These are phyloP conservation scores for Trapa bicornis DNA, from an alignment of 345 rosid species.

Conservation along the genomic window DNA sequence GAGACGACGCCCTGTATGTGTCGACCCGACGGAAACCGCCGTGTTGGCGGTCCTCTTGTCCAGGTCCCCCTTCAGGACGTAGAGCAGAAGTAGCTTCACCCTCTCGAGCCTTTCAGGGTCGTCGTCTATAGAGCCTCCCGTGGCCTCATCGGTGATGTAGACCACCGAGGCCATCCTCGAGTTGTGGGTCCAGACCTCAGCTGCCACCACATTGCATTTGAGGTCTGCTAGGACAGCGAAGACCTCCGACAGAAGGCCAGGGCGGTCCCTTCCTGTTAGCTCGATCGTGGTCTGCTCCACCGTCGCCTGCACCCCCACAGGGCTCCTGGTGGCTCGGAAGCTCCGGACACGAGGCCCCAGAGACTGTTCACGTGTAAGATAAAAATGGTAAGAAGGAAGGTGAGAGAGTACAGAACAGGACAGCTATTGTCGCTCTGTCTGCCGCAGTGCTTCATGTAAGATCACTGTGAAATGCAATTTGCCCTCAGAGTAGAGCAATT, in stretches of 20 bases:
- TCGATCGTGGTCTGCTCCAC: slow-evolving; percentile 51
- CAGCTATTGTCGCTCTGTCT: not conserved
- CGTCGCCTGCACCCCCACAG: slow-evolving; percentile 54
- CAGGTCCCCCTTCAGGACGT: slow-evolving; percentile 52
- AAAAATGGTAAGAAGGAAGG: slow-evolving; percentile 4
- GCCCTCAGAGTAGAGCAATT: too few species aligned
- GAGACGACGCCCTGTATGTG: slow-evolving; percentile 63
- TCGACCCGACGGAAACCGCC: slow-evolving; percentile 52
- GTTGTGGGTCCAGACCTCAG: slow-evolving; percentile 86
- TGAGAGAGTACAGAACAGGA: not conserved
- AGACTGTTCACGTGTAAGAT: slow-evolving; percentile 25
- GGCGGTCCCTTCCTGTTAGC: slow-evolving; percentile 64
- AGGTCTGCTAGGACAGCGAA: slow-evolving; percentile 65
- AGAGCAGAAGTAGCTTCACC: slow-evolving; percentile 54
- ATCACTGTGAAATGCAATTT: not conserved
- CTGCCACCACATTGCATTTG: slow-evolving; percentile 61
- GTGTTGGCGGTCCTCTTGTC: slow-evolving; percentile 56
- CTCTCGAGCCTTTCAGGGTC: slow-evolving; percentile 37
- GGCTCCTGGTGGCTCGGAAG: slow-evolving; percentile 50
- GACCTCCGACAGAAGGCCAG: slow-evolving; percentile 72
- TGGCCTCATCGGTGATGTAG: slow-evolving; percentile 45
- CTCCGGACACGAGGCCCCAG: slow-evolving; percentile 45
- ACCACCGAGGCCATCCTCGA: slow-evolving; percentile 76
- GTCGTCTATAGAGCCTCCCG: slow-evolving; percentile 43
- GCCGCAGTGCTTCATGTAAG: not conserved